phyloP scores from a whole-genome alignment of 1,284 basidiomycete species.

The Irpex rosettiformis region DNA sequence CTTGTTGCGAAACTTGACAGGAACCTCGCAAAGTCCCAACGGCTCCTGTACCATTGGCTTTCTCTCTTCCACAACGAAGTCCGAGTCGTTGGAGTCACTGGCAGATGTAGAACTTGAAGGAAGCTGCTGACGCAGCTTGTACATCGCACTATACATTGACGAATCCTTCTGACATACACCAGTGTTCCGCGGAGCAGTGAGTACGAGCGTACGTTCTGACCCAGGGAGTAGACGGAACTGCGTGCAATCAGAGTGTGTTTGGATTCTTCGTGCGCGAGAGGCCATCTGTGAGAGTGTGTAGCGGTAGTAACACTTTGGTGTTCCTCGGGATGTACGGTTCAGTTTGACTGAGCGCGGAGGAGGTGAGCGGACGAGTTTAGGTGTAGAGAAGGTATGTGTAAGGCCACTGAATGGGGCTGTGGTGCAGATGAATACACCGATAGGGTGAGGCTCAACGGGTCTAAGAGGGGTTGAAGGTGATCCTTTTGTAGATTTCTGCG shows the following conservation, averaged over 20 bases:
- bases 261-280: not conserved
- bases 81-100: too few relatives aligned
- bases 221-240: not conserved
- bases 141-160: not conserved
- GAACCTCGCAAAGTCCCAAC: not conserved
- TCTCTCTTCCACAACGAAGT: too few relatives aligned
- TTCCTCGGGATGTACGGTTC: not conserved
- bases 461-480: too few relatives aligned
- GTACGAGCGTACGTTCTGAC: not conserved
- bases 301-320: not conserved
- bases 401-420: not conserved
- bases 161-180: too few relatives aligned
- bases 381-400: not conserved
- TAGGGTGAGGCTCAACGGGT: slow-evolving; percentile 25
- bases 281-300: not conserved
- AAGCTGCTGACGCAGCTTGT: not conserved
- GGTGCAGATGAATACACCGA: not conserved
- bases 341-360: not conserved
- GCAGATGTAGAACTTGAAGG: not conserved
- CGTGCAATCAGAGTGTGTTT: not conserved
- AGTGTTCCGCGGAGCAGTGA: not conserved
- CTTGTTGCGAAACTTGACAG: not conserved
- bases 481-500: too few relatives aligned
- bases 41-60: too few relatives aligned
- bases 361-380: not conserved